Base-by-base conservation (phyloP, 2,329 filamentous ascomycete species). In the Clathrospora elynae region DNA sequence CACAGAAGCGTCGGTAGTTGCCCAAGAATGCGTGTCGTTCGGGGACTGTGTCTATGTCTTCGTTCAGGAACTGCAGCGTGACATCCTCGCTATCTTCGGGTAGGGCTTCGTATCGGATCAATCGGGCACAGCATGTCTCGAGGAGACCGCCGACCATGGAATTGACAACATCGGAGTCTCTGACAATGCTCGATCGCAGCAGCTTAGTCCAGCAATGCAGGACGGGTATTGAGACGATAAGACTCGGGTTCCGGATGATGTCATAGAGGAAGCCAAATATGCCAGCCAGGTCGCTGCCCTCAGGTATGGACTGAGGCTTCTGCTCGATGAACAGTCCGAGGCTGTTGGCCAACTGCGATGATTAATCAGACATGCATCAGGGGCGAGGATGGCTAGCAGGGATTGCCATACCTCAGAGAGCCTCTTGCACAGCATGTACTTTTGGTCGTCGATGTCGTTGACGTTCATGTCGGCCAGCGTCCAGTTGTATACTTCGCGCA, bases 11-110 rank as follows among this genome's bases (percentile, higher is more conserved):
- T 25, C 93, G 81, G 68, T 99, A 99, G 64, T 99, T 97, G 3
- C 92, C 90, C 8, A 97, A 79, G 67, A 99, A 99, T 1, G 90
- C 90, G 71, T 99, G 93, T 16, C 90, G 82, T 67, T 99, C 93
- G 0, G 93, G 93, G 13, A 92, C 77, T 0, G 92, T 97, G 62
- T 99, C 93, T 42, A 96, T 95, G 64, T 99, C 93, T 62, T 97
- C 91, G 60, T 90, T 79, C 1, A 99, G 78, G 55, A 96, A 93
- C 8, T 89, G 75, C 45, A 90, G 81, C 0, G 87, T 91, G 2
- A 88, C 79, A 57, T 96, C 86, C 32, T 88, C 82, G 0, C 85
- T 87, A 51, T 95, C 87, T 51, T 92, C 85, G 0, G 90, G 88
- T 2, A 97, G 74, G 51, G 81, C 85, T 68, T 99, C 93, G 69